Conservation (phyloP, 805 yeast species). For the Limtongia smithiae region DNA sequence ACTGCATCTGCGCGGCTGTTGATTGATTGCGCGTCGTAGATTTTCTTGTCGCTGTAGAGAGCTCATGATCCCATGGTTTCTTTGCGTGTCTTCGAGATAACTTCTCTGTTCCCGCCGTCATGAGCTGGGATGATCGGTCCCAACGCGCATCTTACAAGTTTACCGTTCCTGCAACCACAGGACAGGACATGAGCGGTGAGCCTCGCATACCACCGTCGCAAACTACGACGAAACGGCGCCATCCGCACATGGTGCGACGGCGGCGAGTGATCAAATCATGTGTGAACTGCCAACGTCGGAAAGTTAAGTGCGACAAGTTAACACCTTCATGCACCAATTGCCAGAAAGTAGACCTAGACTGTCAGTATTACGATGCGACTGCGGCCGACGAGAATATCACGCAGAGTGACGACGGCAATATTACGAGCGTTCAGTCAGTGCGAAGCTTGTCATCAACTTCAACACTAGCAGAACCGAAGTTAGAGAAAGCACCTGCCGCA, state of each 20-base stretch:
- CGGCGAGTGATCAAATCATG: slow-evolving; percentile 13
- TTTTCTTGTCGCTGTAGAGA: too few species aligned
- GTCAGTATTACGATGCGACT: slow-evolving; percentile 8
- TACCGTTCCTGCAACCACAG: not conserved
- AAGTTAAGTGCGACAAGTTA: slow-evolving; percentile 18
- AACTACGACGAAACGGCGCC: not conserved
- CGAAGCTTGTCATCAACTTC: too few species aligned
- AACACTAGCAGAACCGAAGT: too few species aligned
- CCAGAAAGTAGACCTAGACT: slow-evolving; percentile 7
- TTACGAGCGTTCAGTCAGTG: too few species aligned
- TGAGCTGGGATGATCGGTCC: not conserved
- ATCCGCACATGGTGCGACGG: slow-evolving; percentile 11
- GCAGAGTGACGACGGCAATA: not conserved
- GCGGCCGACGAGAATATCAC: not conserved
- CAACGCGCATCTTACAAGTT: not conserved
- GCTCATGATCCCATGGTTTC: not conserved
- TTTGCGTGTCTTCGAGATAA: not conserved
- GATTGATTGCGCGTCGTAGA: too few species aligned
- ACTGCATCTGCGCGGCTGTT: too few species aligned
- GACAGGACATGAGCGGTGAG: not conserved
- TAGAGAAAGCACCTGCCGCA: too few species aligned
- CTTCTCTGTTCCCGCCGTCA: not conserved
- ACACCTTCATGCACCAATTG: slow-evolving; percentile 18
- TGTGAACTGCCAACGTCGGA: slow-evolving; percentile 17
- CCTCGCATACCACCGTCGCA: not conserved